Conservation (phyloP, 768 basidiomycete genomes). For the Phaeolepiota aurea region DNA sequence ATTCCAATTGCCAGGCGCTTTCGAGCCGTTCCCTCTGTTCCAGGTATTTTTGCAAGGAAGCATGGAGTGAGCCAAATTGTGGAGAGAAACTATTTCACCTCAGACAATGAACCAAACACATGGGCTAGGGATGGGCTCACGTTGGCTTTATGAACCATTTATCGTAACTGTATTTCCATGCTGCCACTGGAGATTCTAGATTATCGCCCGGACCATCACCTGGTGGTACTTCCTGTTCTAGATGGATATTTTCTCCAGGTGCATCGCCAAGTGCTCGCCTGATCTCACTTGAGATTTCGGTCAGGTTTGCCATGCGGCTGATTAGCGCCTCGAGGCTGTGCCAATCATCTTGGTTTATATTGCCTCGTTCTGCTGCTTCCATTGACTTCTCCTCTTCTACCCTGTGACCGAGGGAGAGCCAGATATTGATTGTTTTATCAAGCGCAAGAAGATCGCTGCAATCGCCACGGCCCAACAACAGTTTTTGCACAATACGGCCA, state of each 20-base stretch:
- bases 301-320: conserved; percentile 41
- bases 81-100: conserved; percentile 54
- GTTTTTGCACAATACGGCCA: conserved; percentile 69
- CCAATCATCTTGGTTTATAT: conserved; percentile 39
- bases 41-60: conserved; percentile 32
- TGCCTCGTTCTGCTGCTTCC: conserved; percentile 28
- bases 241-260: too few species aligned
- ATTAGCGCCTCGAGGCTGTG: conserved; percentile 43
- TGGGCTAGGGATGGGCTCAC: conserved; percentile 26
- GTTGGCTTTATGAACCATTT: conserved; percentile 61
- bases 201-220: neutral
- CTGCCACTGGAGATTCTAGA: conserved; percentile 4
- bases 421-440: conserved; percentile 50
- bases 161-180: conserved; percentile 21
- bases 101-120: conserved; percentile 2
- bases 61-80: conserved; percentile 41
- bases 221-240: neutral
- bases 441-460: conserved; percentile 59
- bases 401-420: conserved; percentile 43
- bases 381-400: conserved; percentile 49
- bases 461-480: conserved; percentile 62
- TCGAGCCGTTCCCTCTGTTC: conserved; percentile 45
- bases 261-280: conserved; percentile 30
- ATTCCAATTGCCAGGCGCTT: conserved; percentile 38
- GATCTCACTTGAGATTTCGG: conserved; percentile 49